phyloP scores from a whole-genome alignment of 2,329 filamentous ascomycete genomes.

The Trichoderma atroviride region DNA sequence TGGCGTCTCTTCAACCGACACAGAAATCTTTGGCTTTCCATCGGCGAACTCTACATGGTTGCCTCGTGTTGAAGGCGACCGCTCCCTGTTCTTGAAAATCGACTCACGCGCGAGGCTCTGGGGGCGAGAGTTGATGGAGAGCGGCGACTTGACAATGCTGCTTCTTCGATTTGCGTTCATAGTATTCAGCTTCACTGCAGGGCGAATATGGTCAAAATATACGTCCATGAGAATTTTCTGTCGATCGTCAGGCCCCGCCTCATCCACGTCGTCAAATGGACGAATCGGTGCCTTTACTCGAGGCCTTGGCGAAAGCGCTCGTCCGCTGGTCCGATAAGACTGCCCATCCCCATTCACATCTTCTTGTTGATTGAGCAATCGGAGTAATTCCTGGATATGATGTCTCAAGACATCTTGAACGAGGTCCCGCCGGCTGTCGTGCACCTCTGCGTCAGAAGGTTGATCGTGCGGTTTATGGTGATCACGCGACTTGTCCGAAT shows the following conservation, averaged over 20 bases:
- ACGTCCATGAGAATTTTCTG: conserved; percentile 55
- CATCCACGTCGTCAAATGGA: conserved; percentile 50
- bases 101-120: not conserved
- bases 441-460: not conserved
- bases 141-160: conserved; percentile 33
- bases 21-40: not conserved
- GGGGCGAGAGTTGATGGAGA: conserved; percentile 26
- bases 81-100: conserved; percentile 1
- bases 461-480: not conserved
- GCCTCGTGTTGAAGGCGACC: conserved; percentile 4
- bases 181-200: conserved; percentile 43
- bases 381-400: conserved; percentile 53
- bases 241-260: conserved; percentile 51
- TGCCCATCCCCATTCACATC: conserved; percentile 35
- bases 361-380: conserved; percentile 48
- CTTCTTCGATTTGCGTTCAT: conserved; percentile 34
- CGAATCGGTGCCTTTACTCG: conserved; percentile 26
- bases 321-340: conserved; percentile 31
- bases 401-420: conserved; percentile 52
- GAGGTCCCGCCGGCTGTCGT: conserved; percentile 38
- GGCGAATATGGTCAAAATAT: conserved; percentile 53
- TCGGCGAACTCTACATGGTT: not conserved
- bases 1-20: not conserved
- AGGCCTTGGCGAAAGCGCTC: conserved; percentile 26
- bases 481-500: not conserved